Base-by-base conservation (phyloP, 768 basidiomycete species). In the Lactarius evosmus region DNA sequence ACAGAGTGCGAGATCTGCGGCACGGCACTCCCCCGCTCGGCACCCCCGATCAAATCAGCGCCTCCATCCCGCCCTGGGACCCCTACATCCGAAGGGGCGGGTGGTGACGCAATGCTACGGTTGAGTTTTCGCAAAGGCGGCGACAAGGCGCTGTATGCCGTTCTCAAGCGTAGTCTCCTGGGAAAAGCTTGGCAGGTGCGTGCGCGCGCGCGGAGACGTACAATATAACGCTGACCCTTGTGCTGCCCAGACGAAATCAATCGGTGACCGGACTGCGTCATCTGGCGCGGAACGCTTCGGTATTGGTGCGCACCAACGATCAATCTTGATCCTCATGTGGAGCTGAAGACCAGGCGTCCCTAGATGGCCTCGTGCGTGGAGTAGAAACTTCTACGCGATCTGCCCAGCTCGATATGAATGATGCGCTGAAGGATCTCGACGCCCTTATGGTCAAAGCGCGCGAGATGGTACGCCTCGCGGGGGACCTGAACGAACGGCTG, bases 51-150 rank as follows among this genome's bases (percentile, higher is more conserved):
- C 34, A 84, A 82, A 67, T 89, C 87, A 6, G 87, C 83, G 4
- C 87, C 89, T 0, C 76, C 84, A 0, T 87, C 90, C 12, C 81
- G 89, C 29, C 83, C 88, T 2, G 72, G 78, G 8, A 86, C 89
- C 7, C 76, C 77, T 0, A 54, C 7, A 0, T 82, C 82, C 1
- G 65, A 51, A 40, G 72, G 73, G 32, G 71, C 74, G 40, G 75
- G 77, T 22, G 76, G 78, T 44, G 74, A 76, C 41, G 72, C 78
- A 33, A 78, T 87, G 62, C 83, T 97, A 54, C 89, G 91, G 68
- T 72, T 99, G 60, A 95, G 92, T 74, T 98, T 99, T 74, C 82
- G 96, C 49, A 91, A 86, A 72, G 94, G 95, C 3, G 95, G 95
- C 0, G 94, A 91, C 72, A 89, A 89, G 74, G 69, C 82, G 1